Evolutionary conservation across 805 yeast genomes (phyloP), one percentile per base, ranked within the genome.

Genomic region (Cyberlindnera galapagoensis): DNA sequence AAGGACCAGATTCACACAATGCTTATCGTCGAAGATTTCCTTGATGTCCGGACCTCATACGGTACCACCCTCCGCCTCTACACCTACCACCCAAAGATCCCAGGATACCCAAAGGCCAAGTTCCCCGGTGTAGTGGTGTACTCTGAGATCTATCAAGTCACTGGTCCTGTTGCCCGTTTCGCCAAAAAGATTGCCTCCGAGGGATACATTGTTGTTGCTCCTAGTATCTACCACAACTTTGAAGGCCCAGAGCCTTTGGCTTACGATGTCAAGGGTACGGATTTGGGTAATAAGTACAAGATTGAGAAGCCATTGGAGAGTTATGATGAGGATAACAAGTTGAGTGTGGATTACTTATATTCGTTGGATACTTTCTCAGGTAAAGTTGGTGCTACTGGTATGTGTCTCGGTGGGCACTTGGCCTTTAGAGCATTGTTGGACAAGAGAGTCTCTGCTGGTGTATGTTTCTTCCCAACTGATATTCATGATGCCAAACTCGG

Each of bases 381-480:
- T 25, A 71, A 67, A 36, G 71, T 80, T 44, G 92, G 92, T 22
- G 79, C 87, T 27, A 80, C 90, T 3, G 94, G 92, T 13, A 83
- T 83, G 92, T 83, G 94, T 54, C 69, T 82, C 22, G 92, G 92
- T 14, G 94, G 92, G 2, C 92, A 82, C 52, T 61, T 81, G 46
- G 90, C 92, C 1, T 80, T 69, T 59, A 64, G 94, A 43, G 76
- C 82, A 3, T 76, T 79, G 3, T 62, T 80, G 43, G 85, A 81
- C 48, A 62, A 67, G 22, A 59, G 85, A 36, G 74, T 82, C 27
- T 60, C 62, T 9, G 85, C 88, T 12, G 69, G 79, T 9, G 81
- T 80, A 13, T 75, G 87, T 40, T 82, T 80, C 59, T 82, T 82
- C 60, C 83, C 86, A 10, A 82, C 94, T 6, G 92, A 82, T 48